Conservation (phyloP, 768 basidiomycete genomes). For the Brasilioporus rufonigricans region DNA sequence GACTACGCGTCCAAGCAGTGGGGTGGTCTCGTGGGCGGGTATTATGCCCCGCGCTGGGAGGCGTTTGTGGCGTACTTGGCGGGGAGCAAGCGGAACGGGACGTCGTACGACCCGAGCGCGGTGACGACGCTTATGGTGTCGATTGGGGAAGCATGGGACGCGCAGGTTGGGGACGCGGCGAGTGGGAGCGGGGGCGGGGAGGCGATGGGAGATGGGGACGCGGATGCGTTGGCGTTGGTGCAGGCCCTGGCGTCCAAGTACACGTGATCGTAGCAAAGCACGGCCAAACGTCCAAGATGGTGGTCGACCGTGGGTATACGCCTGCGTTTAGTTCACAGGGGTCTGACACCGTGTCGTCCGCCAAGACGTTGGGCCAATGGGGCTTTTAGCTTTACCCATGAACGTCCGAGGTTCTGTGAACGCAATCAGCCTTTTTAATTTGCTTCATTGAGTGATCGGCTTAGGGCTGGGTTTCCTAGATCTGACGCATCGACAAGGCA, state of each 20-base stretch:
- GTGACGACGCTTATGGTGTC: slow-evolving; percentile 27
- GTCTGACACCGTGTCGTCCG: too few species aligned
- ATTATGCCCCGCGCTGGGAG: slow-evolving; percentile 37
- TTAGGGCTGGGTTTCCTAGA: too few species aligned
- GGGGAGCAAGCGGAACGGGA: slow-evolving; percentile 25
- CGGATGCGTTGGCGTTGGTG: slow-evolving; percentile 22
- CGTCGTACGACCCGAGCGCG: slow-evolving; percentile 26
- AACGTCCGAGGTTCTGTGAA: too few species aligned
- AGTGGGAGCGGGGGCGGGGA: slow-evolving; percentile 4
- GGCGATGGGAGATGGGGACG: slow-evolving; percentile 11
- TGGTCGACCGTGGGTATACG: too few species aligned
- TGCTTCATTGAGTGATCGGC: too few species aligned
- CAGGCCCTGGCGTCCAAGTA: slow-evolving; percentile 12
- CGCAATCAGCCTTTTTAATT: too few species aligned
- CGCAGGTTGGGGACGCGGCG: slow-evolving; percentile 17
- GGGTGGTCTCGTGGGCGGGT: slow-evolving; percentile 38
- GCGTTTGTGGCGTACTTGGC: slow-evolving; percentile 35
- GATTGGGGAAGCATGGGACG: slow-evolving; percentile 35
- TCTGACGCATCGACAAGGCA: too few species aligned
- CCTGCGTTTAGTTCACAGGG: too few species aligned
- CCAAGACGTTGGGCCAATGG: too few species aligned
- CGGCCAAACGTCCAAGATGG: background rate
- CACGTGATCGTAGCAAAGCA: background rate
- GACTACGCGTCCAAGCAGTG: slow-evolving; percentile 46
- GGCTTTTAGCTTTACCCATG: too few species aligned